Evolutionary conservation across 306 rosid genomes (phyloP).

Genomic region (Oemleria cerasiformis): DNA sequence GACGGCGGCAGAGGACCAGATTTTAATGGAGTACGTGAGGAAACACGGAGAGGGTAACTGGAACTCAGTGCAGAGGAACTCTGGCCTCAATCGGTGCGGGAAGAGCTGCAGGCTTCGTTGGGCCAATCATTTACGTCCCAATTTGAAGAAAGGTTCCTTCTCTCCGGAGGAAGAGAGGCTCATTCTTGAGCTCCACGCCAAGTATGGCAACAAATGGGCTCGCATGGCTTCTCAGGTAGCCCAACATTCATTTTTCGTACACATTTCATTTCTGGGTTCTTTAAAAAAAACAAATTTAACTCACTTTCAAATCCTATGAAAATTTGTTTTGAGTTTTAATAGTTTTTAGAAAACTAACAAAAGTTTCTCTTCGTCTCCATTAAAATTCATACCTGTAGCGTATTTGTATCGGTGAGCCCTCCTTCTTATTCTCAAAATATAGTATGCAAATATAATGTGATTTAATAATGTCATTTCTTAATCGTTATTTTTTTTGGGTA

Average conservation of each 20-base stretch:
- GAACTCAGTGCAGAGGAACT: slow-evolving; percentile 70
- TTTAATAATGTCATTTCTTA: no score
- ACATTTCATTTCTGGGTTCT: background rate
- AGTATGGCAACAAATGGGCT: slow-evolving; percentile 96
- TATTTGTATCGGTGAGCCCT: no score
- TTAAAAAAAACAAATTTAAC: no score
- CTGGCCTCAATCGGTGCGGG: slow-evolving; percentile 77
- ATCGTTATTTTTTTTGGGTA: no score
- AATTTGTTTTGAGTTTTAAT: no score
- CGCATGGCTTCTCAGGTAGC: slow-evolving; percentile 84
- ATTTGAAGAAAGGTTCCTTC: slow-evolving; percentile 76
- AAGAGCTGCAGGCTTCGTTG: slow-evolving; percentile 94
- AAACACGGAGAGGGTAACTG: slow-evolving; percentile 92
- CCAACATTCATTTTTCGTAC: background rate
- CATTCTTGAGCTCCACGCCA: slow-evolving; percentile 74
- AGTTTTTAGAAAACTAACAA: no score
- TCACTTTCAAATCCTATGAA: no score
- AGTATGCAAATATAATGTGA: no score
- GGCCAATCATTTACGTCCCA: slow-evolving; percentile 89
- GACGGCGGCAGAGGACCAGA: slow-evolving; percentile 73
- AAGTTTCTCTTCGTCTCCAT: no score
- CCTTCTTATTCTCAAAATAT: no score
- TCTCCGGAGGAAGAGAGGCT: slow-evolving; percentile 70
- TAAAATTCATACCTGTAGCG: no score
- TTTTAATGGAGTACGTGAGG: slow-evolving; percentile 70